phyloP scores from a whole-genome alignment of 1,139 yeast species.

The Suhomyces maxii region DNA sequence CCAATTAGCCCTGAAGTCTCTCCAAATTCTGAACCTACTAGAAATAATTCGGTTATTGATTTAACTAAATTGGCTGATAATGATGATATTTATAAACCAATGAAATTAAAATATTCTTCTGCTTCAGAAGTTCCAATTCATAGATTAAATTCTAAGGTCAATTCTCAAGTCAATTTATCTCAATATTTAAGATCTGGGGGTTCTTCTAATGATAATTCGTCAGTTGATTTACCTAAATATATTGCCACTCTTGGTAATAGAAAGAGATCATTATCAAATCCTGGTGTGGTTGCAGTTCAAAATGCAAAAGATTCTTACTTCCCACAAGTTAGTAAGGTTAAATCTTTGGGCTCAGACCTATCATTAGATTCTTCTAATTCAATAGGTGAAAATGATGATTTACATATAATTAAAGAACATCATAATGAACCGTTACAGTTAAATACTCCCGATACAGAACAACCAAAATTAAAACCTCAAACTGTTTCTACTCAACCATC shows the following conservation, averaged over 20 bases:
- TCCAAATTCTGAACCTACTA: slow-evolving; percentile 46
- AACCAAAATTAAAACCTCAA: not conserved
- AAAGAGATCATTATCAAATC: slow-evolving; percentile 26
- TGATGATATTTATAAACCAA: slow-evolving; percentile 42
- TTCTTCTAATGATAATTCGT: slow-evolving; percentile 28
- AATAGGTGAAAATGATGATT: slow-evolving; percentile 19
- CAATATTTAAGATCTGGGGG: slow-evolving; percentile 27
- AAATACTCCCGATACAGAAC: slow-evolving; percentile 4
- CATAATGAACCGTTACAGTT: slow-evolving; percentile 14
- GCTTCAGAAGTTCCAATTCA: slow-evolving; percentile 45
- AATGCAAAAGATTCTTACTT: slow-evolving; percentile 33
- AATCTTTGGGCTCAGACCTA: slow-evolving; percentile 19
- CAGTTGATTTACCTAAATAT: slow-evolving; percentile 31
- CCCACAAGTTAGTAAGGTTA: slow-evolving; percentile 23
- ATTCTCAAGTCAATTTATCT: slow-evolving; percentile 33
- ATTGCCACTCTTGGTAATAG: slow-evolving; percentile 9
- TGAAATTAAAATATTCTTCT: slow-evolving; percentile 41
- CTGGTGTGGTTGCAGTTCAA: slow-evolving; percentile 18
- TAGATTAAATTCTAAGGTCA: slow-evolving; percentile 41
- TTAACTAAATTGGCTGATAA: slow-evolving; percentile 37
- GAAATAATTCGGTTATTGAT: slow-evolving; percentile 46
- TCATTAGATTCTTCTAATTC: slow-evolving; percentile 16
- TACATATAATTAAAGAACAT: slow-evolving; percentile 29
- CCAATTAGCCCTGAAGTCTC: slow-evolving; percentile 48
- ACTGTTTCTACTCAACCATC: not conserved